phyloP scores from a whole-genome alignment of 2,329 filamentous ascomycete species.

The Nothophoma quercina region DNA sequence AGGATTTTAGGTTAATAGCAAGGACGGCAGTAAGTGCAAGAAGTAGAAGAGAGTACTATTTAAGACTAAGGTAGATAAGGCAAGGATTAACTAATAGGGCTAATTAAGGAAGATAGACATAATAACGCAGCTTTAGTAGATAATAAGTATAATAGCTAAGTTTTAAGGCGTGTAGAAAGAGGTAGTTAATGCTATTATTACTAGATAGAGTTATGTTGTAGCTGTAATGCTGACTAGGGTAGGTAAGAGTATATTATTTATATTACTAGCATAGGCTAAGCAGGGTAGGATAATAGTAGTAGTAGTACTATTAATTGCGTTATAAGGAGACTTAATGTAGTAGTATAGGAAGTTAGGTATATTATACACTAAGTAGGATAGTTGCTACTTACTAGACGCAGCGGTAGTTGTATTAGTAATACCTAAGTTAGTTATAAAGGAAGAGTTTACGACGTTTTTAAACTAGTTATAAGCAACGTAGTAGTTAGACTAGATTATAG shows the following conservation, averaged over 20 bases:
- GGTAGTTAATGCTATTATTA: conserved; percentile 29
- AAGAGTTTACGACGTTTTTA: conserved; percentile 30
- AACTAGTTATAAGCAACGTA: conserved; percentile 22
- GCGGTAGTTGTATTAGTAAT: conserved; percentile 32
- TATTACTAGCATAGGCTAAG: conserved; percentile 31
- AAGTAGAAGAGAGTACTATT: background rate
- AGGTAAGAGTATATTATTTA: conserved; percentile 40
- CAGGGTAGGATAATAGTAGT: conserved; percentile 25
- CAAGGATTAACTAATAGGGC: conserved; percentile 3
- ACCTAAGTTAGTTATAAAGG: conserved; percentile 29
- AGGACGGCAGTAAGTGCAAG: background rate
- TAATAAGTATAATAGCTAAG: conserved; percentile 18
- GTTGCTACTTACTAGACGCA: conserved; percentile 17
- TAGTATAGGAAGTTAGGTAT: conserved; percentile 22
- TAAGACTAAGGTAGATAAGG: background rate
- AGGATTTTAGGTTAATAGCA: background rate
- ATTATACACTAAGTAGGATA: conserved; percentile 26
- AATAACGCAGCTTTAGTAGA: conserved; percentile 15
- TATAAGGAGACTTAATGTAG: conserved; percentile 29
- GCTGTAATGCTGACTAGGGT: conserved; percentile 32
- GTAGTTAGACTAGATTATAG: conserved; percentile 29
- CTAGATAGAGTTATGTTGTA: conserved; percentile 24
- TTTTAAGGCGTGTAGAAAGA: conserved; percentile 29
- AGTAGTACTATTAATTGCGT: conserved; percentile 30
- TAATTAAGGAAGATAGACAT: conserved; percentile 16